Conservation (phyloP, 805 yeast species). For the Monosporozyma solicola region DNA sequence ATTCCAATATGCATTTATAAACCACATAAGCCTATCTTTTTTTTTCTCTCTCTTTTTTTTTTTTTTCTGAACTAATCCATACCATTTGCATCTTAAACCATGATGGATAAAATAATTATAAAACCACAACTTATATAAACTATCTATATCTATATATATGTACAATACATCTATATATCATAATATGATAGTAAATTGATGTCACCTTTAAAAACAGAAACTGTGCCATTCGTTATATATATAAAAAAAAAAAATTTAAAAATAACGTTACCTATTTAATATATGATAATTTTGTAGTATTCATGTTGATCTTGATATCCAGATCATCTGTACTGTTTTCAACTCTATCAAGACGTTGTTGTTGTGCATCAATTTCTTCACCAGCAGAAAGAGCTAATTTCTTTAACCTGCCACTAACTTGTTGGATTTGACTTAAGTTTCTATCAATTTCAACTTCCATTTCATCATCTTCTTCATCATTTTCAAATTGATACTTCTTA, state of each 20-base stretch:
- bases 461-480: constrained; percentile 87
- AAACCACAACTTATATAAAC: not conserved
- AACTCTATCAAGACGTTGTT: constrained; percentile 58
- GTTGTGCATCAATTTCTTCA: constrained; percentile 73
- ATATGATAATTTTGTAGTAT: constrained; percentile 56
- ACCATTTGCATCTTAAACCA: not conserved
- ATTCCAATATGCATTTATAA: constrained; percentile 1
- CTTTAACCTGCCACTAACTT: constrained; percentile 60
- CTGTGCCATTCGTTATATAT: not conserved
- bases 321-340: constrained; percentile 78
- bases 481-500: constrained; percentile 69
- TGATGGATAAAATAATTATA: not conserved
- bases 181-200: no score
- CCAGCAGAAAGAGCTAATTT: constrained; percentile 64
- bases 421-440: constrained; percentile 71
- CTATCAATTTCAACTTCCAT: constrained; percentile 80
- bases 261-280: constrained; percentile 30
- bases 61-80: not conserved
- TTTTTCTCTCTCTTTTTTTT: no score
- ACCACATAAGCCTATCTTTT: not conserved
- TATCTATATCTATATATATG: not conserved
- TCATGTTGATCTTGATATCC: constrained; percentile 76
- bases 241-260: not conserved
- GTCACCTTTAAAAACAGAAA: not conserved
- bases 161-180: not conserved